Conservation (phyloP, 148 eudicot species). For the Chenopodium quinoa region DNA sequence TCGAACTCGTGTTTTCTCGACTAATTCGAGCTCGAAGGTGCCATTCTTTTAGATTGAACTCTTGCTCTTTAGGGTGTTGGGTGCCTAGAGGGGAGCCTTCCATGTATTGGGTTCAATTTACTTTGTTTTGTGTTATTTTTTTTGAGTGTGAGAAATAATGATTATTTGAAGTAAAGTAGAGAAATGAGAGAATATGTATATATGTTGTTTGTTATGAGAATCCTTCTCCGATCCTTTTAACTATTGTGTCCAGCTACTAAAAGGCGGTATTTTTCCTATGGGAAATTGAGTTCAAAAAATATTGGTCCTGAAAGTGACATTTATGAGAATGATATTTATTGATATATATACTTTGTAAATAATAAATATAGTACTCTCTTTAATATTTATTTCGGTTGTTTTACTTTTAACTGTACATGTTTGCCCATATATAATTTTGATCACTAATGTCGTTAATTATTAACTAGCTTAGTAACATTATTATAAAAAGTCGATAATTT, state of each 20-base stretch:
- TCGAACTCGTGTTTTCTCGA: constrained; percentile 61
- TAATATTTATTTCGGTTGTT: no score
- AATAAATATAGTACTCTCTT: background rate
- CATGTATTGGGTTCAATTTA: background rate
- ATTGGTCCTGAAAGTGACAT: constrained; percentile 27
- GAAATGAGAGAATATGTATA: background rate
- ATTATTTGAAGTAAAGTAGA: background rate
- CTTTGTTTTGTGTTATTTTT: background rate
- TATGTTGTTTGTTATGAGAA: background rate
- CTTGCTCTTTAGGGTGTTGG: constrained; percentile 26
- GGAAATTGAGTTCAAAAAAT: constrained; percentile 21
- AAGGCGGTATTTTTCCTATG: constrained; percentile 13
- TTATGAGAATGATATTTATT: constrained; percentile 19
- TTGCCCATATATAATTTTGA: no score
- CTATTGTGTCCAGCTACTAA: background rate
- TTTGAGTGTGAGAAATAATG: background rate
- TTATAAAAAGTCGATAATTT: no score
- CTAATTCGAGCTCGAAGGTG: constrained; percentile 57
- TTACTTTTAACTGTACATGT: no score
- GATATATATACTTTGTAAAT: background rate
- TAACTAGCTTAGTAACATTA: no score
- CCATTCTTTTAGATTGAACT: constrained; percentile 71
- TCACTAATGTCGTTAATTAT: no score
- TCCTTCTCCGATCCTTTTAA: background rate
- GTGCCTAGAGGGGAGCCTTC: constrained; percentile 22